Percentiles rank a stretch among this genome's conserved stretches.
phyloP scores from a whole-genome alignment of 176 grass and related monocot genomes.

The Triticum urartu region DNA sequence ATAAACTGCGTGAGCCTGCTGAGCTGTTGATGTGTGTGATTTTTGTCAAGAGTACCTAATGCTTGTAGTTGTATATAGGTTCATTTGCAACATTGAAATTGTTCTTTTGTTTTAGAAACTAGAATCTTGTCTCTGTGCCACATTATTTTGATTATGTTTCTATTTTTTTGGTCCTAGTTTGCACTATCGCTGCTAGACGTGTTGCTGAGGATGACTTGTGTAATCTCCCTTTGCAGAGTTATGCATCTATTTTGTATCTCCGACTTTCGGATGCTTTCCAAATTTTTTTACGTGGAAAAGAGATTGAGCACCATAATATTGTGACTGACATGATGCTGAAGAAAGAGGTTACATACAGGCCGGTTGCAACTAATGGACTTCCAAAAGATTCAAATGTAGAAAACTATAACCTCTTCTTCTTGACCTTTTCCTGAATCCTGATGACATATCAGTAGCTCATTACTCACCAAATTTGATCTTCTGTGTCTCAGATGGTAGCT shows the following conservation, averaged over 20 bases:
- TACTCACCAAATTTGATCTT: slow-evolving; percentile 34
- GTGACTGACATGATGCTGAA: slow-evolving; percentile 99
- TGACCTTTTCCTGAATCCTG: slow-evolving; percentile 23
- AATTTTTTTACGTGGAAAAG: slow-evolving; percentile 90
- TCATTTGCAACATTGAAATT: background rate
- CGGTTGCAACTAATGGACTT: slow-evolving; percentile 54
- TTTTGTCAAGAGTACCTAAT: slow-evolving; percentile 5
- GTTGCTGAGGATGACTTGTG: slow-evolving; percentile 10
- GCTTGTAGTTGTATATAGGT: background rate
- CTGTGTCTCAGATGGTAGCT: slow-evolving; percentile 74
- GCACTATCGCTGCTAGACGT: background rate
- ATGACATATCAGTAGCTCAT: slow-evolving; percentile 22
- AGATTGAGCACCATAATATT: slow-evolving; percentile 96
- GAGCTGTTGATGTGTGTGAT: background rate
- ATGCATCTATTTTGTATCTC: slow-evolving; percentile 97
- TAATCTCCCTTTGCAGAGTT: slow-evolving; percentile 67
- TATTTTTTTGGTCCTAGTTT: background rate
- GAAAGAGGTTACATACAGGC: slow-evolving; percentile 87
- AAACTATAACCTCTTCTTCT: background rate
- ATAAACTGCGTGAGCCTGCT: background rate
- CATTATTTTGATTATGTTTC: background rate
- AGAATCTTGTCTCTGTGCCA: slow-evolving; percentile 9
- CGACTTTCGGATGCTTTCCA: slow-evolving; percentile 73
- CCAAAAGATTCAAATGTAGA: slow-evolving; percentile 86
- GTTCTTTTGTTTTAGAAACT: background rate